A percentile compares a stretch with the other conserved stretches of the same genome.
Conservation (phyloP, 352 stramenopile species). For the Pythium brassicae region DNA sequence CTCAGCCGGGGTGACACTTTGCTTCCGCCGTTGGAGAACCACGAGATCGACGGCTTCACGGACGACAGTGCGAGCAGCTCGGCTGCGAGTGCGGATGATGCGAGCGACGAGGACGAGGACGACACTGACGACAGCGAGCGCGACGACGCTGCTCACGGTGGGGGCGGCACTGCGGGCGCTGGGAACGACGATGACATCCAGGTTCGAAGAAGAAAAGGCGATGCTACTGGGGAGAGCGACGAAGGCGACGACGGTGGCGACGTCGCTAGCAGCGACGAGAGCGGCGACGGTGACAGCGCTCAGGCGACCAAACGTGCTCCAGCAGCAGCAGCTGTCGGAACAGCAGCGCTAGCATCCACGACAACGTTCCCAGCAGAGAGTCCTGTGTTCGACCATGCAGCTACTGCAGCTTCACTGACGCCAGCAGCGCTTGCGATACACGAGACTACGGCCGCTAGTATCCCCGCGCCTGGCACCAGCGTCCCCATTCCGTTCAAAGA, state of each 20-base stretch:
- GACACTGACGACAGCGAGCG: constrained; percentile 11
- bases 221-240: not conserved
- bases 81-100: constrained; percentile 48
- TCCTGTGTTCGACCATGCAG: not conserved
- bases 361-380: not conserved
- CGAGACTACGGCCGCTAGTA: not conserved
- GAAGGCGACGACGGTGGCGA: constrained; percentile 12
- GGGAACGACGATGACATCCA: not conserved
- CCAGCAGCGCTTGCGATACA: constrained; percentile 20
- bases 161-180: constrained; percentile 1
- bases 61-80: constrained; percentile 74
- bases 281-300: not conserved
- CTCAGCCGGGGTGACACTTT: constrained; percentile 46
- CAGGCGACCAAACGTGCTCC: not conserved
- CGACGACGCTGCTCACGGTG: constrained; percentile 9
- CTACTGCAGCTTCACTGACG: not conserved
- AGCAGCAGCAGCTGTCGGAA: not conserved
- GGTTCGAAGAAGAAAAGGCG: constrained; percentile 10
- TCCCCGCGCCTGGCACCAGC: not conserved
- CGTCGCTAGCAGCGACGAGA: constrained; percentile 1
- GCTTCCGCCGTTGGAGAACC: constrained; percentile 38
- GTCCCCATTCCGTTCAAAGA: constrained; percentile 21
- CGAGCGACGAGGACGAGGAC: constrained; percentile 17
- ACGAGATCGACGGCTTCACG: constrained; percentile 77
- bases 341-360: not conserved